Evolutionary conservation across 2,329 filamentous ascomycete species (phyloP).

Genomic region (Ophiostoma australiae): DNA sequence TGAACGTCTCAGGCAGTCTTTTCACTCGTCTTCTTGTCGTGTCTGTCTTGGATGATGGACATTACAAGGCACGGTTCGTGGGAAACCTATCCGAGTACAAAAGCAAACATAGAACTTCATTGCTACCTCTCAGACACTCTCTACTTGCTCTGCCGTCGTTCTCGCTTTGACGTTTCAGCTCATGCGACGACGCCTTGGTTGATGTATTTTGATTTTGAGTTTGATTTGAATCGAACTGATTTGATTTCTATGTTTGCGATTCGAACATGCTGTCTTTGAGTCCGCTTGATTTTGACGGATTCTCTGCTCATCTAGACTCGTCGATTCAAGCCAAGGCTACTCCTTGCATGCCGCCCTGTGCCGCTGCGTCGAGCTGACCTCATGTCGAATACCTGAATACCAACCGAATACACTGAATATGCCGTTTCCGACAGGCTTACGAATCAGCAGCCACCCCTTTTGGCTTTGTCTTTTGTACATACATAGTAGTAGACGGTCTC

Average conservation of each 20-base stretch:
- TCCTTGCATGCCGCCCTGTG: not conserved
- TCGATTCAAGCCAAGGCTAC: not conserved
- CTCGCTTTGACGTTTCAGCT: not conserved
- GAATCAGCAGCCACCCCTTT: conserved; percentile 7
- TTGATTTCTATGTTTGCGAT: not conserved
- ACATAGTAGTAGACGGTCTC: not conserved
- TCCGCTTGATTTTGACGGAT: not conserved
- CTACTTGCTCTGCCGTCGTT: no score
- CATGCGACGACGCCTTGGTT: not conserved
- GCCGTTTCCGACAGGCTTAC: not conserved
- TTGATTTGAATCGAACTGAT: not conserved
- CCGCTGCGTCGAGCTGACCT: not conserved
- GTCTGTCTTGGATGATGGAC: not conserved
- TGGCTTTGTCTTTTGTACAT: not conserved
- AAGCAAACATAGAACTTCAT: not conserved
- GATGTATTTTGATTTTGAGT: not conserved
- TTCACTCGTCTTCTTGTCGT: not conserved
- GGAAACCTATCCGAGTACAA: not conserved
- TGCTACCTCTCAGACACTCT: not conserved
- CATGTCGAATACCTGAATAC: not conserved
- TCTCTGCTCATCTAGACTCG: not conserved
- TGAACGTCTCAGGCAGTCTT: not conserved
- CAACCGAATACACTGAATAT: not conserved
- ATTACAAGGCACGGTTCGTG: not conserved
- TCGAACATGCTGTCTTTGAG: not conserved